Base-by-base conservation (phyloP, 2,329 filamentous ascomycete species). In the Didymella sp. region DNA sequence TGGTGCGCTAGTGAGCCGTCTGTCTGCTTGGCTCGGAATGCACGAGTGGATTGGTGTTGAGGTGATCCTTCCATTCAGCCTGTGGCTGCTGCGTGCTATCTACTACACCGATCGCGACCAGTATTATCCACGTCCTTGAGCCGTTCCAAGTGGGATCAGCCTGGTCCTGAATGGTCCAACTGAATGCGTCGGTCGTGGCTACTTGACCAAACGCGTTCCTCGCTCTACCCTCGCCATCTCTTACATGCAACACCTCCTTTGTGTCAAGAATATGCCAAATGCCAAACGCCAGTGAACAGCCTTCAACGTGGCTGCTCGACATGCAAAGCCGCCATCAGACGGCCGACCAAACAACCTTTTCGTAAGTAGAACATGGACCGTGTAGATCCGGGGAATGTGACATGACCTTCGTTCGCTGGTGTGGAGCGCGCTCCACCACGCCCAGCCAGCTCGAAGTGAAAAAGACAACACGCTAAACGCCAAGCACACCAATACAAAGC, bases 401-500 rank as follows among this genome's bases (percentile, higher is more conserved):
- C 53, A 47, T 51, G 17, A 47, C 37, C 42, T 51, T 51, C 47
- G 37, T 51, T 13, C 47, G 42, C 53, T 33, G 41, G 41, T 37
- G 41, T 46, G 35, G 53, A 46, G 28, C 45, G 46, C 41, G 25
- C 28, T 44, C 27, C 53, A 40, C 41, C 41, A 40, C 19, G 8
- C 33, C 31, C 33, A 6, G 33, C 33, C 33, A 19, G 33, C 33
- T 37, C 8, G 2, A 19, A 11, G 30, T 15, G 21, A 42, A 25
- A 27, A n/a, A 41, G 25, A 41, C 17, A 37, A 37, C 33, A 57
- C 54, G 54, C 54, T 52, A 47, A 57, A 57, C 48, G 43, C 47
- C 54, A 46, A 27, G 35, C 47, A 69, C 66, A 66, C 71, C 72
- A 62, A 66, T 64, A 57, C 49, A 56, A 47, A 44, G 17, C 33